Evolutionary conservation across 164 flowering plant species (phyloP).

Genomic region (Nelumbo lutea): DNA sequence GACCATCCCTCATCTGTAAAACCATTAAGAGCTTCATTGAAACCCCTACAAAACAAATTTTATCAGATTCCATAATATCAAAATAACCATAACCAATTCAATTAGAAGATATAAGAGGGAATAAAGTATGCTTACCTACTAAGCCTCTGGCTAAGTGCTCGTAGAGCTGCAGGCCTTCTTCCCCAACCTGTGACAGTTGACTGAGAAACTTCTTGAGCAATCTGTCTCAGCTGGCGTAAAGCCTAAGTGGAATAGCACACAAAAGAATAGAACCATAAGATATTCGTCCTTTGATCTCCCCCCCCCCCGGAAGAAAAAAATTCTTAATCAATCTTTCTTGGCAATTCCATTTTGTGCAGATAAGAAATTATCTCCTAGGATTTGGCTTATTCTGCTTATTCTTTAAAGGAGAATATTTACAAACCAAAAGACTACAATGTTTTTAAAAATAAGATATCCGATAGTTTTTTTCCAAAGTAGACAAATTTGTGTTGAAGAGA

Average conservation of each 20-base stretch:
- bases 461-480: too few relatives aligned
- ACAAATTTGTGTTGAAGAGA: too few relatives aligned
- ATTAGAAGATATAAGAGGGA: background rate
- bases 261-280: background rate
- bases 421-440: too few relatives aligned
- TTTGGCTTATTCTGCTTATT: too few relatives aligned
- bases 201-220: slow-evolving; percentile 77
- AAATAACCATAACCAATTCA: background rate
- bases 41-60: slow-evolving; percentile 43
- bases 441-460: too few relatives aligned
- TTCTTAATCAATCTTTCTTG: too few relatives aligned
- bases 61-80: slow-evolving; percentile 1
- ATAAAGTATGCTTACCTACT: slow-evolving; percentile 46
- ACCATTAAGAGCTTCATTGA: slow-evolving; percentile 75
- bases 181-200: slow-evolving; percentile 68
- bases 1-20: slow-evolving; percentile 74
- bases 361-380: too few relatives aligned
- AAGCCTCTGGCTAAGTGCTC: slow-evolving; percentile 80
- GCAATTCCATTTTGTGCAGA: too few relatives aligned
- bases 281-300: background rate
- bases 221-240: slow-evolving; percentile 84
- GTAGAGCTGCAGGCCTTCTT: slow-evolving; percentile 77
- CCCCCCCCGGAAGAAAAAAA: background rate
- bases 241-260: slow-evolving; percentile 43
- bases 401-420: too few relatives aligned